Base-by-base conservation (phyloP, 1,284 basidiomycete species). In the Tilletiaria anomala region DNA sequence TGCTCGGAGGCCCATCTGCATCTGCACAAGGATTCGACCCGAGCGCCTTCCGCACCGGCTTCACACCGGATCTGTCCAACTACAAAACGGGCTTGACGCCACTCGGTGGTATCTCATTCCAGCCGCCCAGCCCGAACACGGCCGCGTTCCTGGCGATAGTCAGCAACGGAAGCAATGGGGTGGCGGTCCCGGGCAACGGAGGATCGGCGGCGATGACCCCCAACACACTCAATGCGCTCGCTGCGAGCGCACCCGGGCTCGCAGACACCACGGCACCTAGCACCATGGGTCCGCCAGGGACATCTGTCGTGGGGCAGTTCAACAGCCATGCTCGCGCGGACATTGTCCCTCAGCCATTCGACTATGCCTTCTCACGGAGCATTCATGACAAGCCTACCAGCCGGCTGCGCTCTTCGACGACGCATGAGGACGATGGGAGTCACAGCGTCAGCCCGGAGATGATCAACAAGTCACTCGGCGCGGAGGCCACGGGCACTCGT, bases 61-160 rank as follows among this genome's bases (percentile, higher is more conserved):
- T 89, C 53, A 91, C 86, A 1, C 87, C 86, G 26, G 68, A 68
- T 15, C 58, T 66, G 37, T 69, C 68, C 49, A 67, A 67, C 35
- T 58, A 56, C 43, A 58, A 58, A 41, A 60, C 58, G 1, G 47
- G 56, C 37, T 76, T 84, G 45, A 79, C 84, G 51, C 58, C 58
- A 4, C 42, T 58, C 6, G 80, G 78, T 22, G 48, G 48, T 16
- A 87, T 85, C 68, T 45, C 44, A 8, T 59, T 53, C 46, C 85
- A 86, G 3, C 79, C 82, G 23, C 79, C 85, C 0, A 82, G 82
- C 35, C 89, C 89, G 0, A 83, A 82, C 61, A 93, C 89, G 6
- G 81, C 85, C 4, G 87, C 87, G 8, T 85, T 94, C 70, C 76
- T 94, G 42, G 82, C 89, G 72, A 86, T 91, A 73, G 84, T 81